Evolutionary conservation across 441 rosid genomes (phyloP).

Genomic region (Croton setiger): DNA sequence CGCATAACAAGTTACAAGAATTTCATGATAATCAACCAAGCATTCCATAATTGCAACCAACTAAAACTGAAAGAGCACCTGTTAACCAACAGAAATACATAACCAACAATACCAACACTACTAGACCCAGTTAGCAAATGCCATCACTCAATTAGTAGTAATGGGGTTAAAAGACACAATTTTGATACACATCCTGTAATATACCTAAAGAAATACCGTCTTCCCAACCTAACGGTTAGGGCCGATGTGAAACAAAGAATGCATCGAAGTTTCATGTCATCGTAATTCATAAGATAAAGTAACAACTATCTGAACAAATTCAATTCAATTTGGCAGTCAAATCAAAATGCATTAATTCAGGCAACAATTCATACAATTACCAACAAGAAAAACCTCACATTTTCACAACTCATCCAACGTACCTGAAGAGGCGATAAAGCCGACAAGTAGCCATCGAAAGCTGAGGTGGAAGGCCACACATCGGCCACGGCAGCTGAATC

Average conservation of each 20-base stretch:
- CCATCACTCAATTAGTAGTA: not conserved
- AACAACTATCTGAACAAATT: not conserved
- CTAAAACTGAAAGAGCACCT: not conserved
- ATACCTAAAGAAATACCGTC: not conserved
- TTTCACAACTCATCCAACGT: constrained; percentile 10
- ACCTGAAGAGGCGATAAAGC: constrained; percentile 98
- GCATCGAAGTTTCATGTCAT: not conserved
- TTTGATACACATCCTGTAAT: not conserved
- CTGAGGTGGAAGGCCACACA: constrained; percentile 99
- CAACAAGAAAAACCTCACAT: constrained; percentile 5
- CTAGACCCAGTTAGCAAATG: not conserved
- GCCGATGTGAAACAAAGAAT: not conserved
- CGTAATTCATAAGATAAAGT: not conserved
- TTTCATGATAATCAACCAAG: not conserved
- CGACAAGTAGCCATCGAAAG: constrained; percentile 90
- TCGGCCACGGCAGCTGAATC: constrained; percentile 94
- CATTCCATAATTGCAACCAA: not conserved
- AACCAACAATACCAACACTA: not conserved
- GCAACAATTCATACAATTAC: not conserved
- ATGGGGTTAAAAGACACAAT: not conserved
- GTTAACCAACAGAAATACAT: not conserved
- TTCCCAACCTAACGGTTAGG: not conserved
- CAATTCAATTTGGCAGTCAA: not conserved
- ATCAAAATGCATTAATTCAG: not conserved
- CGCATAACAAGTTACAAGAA: not conserved